Base-by-base conservation (phyloP, 352 stramenopile species). In the Peronosclerospora sorghi region DNA sequence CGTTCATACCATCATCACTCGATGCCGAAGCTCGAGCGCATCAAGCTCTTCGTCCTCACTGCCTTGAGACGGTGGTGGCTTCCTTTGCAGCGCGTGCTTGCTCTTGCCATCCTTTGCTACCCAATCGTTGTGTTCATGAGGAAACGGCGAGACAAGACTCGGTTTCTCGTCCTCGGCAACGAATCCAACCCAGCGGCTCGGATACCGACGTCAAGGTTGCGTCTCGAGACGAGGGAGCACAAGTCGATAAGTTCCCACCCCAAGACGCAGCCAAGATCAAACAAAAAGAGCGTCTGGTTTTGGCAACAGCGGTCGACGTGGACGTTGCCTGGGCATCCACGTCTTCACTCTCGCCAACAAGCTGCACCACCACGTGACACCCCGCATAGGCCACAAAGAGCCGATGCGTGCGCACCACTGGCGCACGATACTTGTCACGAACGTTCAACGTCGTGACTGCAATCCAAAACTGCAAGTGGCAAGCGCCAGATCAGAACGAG, bases 401-500 rank as follows among this genome's bases (percentile, higher is more conserved):
- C 24, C 62, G 60, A 54, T 89, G 86, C 4, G 60, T 36, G 10
- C 51, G 56, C 20, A 76, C 59, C 17, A 83, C 35, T n/a, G 70
- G 67, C 23, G 76, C 64, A 44, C 77, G 70, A 42, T 80, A 86
- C 18, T 42, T 38, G 35, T 90, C 77, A 2, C 67, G 56, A 9
- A 73, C 24, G 45, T 90, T 90, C 45, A 90, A 74, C 8, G 60
- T 60, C 12, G 85, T 41, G 2, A 73, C 77, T 6, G 78, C 68
- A 44, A 86, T 68, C 62, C 70, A 82, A 50, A 86, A 90, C 56
- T 86, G 73, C 27, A 84, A 19, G 51, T 90, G 74, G 1, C 77
- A 86, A 84, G 21, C 83, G 66, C 77, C 77, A 90, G 5, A n/a
- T n/a, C n/a, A 87, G 26, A 6, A 86, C 68, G 77, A 84, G 49